Base-by-base conservation (phyloP, 2,329 filamentous ascomycete genomes). In the Chaetomiaceae sp. region DNA sequence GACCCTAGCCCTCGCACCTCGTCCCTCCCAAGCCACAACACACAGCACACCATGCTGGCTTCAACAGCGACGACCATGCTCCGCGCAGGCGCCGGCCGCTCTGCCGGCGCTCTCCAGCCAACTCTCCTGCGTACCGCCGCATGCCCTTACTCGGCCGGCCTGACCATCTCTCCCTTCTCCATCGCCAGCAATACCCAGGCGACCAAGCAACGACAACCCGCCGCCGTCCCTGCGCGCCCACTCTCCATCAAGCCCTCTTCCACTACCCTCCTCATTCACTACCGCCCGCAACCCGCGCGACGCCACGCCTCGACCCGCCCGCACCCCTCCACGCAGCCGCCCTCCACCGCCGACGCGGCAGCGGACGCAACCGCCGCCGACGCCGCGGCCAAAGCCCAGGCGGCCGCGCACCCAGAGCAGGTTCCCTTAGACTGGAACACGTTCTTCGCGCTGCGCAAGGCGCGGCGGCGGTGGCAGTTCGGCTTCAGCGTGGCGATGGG, bases 401-500 rank as follows among this genome's bases (percentile, higher is more conserved):
- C 56, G 12, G 54, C 65, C 10, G 48, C 66, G 15, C 51, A 61
- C 42, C 57, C 61, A 26, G 58, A 63, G 45, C 53, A 60, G 48
- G 58, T 65, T 29, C 61, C 66, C n/a, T 78, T 90, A 34, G 79
- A 88, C 68, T 97, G 91, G 91, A 84, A 96, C 71, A 82, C 81
- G 42, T 97, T 95, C 74, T 95, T 97, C 74, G 80, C 81, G 63
- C 83, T 97, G 50, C 88, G 91, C 61, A 86, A 88, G 59, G 85
- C 83, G 50, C 86, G 91, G 46, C 84, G 91, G 50, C 81, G 86
- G 59, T 86, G 90, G 71, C 88, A 91, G 63, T 78, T 95, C 30
- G 78, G 76, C 40, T 89, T 88, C 54, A 91, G 86, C 38, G 73
- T 88, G 42, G 64, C 80, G 27, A 79, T 78, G 27, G 83, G 83